Evolutionary conservation across 345 rosid species (phyloP), one percentile per base, ranked within the genome.

Genomic region (Fremontodendron californicum): DNA sequence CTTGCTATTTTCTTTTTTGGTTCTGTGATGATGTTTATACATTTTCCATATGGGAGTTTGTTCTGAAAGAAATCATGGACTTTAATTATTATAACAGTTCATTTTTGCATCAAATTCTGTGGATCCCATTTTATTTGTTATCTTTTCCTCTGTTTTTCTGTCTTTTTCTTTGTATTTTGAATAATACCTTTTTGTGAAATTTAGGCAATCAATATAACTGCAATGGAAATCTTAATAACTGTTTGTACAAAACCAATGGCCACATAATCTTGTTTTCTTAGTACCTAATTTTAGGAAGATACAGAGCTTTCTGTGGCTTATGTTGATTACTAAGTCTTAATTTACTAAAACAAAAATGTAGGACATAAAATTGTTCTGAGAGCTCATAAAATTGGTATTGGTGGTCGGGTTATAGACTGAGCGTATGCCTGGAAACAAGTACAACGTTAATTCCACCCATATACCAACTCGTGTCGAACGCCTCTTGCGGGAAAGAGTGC

Each of bases 381-480:
- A 81, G 62, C 66, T 55, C 70, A 62, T 77, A 69, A 71, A 80
- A 76, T 80, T 73, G 77, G 77, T 52, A 65, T 77, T 58, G 19
- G 82, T 75, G 80, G 78, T 82, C 84, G 62, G 75, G 74, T 85
- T 79, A 68, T 77, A 78, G 81, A 68, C 84, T 35, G 91, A 91
- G 89, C 91, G 82, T 85, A 96, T 96, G 98, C 97, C 97, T 89
- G 97, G 92, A 77, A 92, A 89, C 81, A 91, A 90, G 93, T 92
- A 88, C 87, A 88, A 90, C 85, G 75, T 87, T 70, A 87, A 86
- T 79, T 77, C 97, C 2, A 73, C 81, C 82, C 90, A 79, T 77
- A 57, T 86, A 82, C 87, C 89, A 70, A 78, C 85, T 85, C 89
- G 97, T 75, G 78, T 94, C 9, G 92, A 85, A 79, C 89, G 98